phyloP scores from a whole-genome alignment of 2,329 filamentous ascomycete species.

The Alternaria longipes region DNA sequence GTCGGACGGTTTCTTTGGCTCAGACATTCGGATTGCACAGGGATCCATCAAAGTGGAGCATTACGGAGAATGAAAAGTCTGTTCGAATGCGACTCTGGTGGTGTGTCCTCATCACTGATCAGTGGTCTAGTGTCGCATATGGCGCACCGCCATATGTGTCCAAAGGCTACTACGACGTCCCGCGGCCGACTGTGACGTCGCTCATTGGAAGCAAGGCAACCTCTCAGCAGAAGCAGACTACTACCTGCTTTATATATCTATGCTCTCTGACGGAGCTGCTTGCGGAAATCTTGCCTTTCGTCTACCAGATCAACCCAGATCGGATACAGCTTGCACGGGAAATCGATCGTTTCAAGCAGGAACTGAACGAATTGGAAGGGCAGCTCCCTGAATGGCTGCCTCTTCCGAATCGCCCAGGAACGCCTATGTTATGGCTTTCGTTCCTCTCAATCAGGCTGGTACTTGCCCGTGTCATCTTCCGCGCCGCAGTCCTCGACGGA shows the following conservation, averaged over 20 bases:
- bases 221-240: constrained; percentile 55
- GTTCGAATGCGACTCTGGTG: constrained; percentile 65
- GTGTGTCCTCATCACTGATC: constrained; percentile 66
- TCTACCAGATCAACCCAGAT: constrained; percentile 49
- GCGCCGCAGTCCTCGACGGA: constrained; percentile 39
- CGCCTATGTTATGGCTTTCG: constrained; percentile 53
- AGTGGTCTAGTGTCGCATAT: constrained; percentile 66
- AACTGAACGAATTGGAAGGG: constrained; percentile 47
- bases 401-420: constrained; percentile 39
- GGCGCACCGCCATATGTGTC: constrained; percentile 64
- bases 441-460: constrained; percentile 53
- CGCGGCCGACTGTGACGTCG: constrained; percentile 59
- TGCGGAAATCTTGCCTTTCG: constrained; percentile 51
- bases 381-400: constrained; percentile 48
- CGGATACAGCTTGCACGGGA: constrained; percentile 37
- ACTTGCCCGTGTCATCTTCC: constrained; percentile 49
- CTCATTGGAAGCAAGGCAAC: constrained; percentile 49
- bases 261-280: constrained; percentile 59
- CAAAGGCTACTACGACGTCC: constrained; percentile 65
- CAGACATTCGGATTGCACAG: constrained; percentile 66
- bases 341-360: constrained; percentile 44
- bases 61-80: constrained; percentile 61
- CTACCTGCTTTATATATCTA: constrained; percentile 62
- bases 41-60: constrained; percentile 63
- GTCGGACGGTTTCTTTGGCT: constrained; percentile 63